Base-by-base conservation (phyloP, 2,329 filamentous ascomycete genomes). In the Neofusicoccum umdonicola region DNA sequence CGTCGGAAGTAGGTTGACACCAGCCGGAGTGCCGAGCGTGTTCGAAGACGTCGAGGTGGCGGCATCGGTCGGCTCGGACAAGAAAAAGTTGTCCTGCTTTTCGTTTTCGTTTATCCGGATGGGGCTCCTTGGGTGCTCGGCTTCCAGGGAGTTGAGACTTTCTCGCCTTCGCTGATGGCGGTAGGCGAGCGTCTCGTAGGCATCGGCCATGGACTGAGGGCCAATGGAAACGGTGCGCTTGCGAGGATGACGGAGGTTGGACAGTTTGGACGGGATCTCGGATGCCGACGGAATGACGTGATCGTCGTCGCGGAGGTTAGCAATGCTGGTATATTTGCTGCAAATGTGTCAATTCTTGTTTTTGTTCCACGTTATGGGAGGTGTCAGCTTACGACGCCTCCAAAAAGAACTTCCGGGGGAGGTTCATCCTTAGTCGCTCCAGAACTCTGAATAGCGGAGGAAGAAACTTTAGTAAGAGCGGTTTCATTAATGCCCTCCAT, bases 141-240 rank as follows among this genome's bases (percentile, higher is more conserved):
- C 74, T 64, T 73, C 76, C 19, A 68, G 66, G 7, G 78, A 80
- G n/a, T 81, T 83, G 27, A 83, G 79, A 70, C 86, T 89, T 70
- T 89, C 85, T 60, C 86, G 81, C 63, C 88, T 80, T 65, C 83
- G 82, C 68, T 89, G 86, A 70, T 97, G 92, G 19, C 94, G 88
- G 74, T 97, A 97, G 5, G 94, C 95, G 56, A 99, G 83, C 19
- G 93, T 92, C 80, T 99, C 95, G 78, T 97, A 97, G 27, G 93
- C 95, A 79, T 99, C 95, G 1, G 95, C 95, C 66, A 93, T 93
- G 51, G 93, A 97, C 78, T 98, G 95, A 1, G 95, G 95, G 0
- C 95, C 95, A 62, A 98, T 86, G 5, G 93, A 97, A 39, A 98
- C 87, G 37, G 93, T 90, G 60, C 95, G 87, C 67, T 89, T 89